A percentile compares a stretch with the other conserved stretches of the same genome.
Evolutionary conservation across 305 asterid species (phyloP).

Genomic region (Rubia occidens): DNA sequence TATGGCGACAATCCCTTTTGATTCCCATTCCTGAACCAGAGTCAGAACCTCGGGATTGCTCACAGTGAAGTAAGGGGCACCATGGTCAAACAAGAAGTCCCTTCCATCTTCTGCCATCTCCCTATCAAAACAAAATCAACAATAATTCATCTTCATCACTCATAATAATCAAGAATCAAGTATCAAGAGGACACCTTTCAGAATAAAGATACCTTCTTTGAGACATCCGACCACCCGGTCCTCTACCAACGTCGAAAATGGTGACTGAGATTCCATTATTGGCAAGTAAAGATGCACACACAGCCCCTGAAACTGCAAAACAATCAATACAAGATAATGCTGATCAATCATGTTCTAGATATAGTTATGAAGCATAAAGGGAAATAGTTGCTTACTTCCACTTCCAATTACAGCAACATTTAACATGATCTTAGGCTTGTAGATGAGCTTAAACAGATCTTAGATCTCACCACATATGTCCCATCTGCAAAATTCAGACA

Average conservation of each 20-base stretch:
- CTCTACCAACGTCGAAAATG: constrained; percentile 70
- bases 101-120: constrained; percentile 68
- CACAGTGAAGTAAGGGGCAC: constrained; percentile 69
- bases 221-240: constrained; percentile 96
- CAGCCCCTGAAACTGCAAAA: constrained; percentile 80
- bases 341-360: not conserved
- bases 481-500: not conserved
- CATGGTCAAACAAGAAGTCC: constrained; percentile 73
- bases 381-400: constrained; percentile 48
- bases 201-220: constrained; percentile 55
- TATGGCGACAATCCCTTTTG: constrained; percentile 65
- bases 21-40: constrained; percentile 63
- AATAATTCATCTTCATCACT: not conserved
- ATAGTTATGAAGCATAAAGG: not conserved
- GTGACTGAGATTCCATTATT: constrained; percentile 71
- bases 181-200: not conserved
- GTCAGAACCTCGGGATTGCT: constrained; percentile 49
- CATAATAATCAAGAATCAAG: not conserved
- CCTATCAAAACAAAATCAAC: constrained; percentile 21
- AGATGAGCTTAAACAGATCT: not conserved
- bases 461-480: not conserved
- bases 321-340: not conserved
- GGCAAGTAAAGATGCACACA: constrained; percentile 72
- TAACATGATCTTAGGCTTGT: constrained; percentile 28
- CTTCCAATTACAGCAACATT: constrained; percentile 79